Evolutionary conservation across 2,329 filamentous ascomycete species (phyloP).

Genomic region (Zasmidium cellare): DNA sequence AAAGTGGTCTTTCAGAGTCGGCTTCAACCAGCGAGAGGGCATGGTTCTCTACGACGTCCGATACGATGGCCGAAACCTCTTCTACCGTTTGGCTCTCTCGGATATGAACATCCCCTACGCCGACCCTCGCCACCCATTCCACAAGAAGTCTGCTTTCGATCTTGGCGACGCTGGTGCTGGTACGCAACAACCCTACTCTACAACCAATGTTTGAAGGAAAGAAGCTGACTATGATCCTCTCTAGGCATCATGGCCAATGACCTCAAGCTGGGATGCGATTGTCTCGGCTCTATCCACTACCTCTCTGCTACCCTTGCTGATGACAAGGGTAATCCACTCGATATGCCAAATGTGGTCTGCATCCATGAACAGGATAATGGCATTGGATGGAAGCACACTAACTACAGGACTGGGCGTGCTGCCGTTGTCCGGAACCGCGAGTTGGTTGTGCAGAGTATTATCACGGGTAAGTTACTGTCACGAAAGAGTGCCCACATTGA

Average conservation of each 20-base stretch:
- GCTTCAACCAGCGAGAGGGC: slow-evolving; percentile 65
- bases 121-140: slow-evolving; percentile 66
- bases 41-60: slow-evolving; percentile 67
- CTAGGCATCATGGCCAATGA: slow-evolving; percentile 66
- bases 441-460: slow-evolving; percentile 68
- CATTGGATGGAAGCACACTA: slow-evolving; percentile 71
- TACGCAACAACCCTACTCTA: neutral
- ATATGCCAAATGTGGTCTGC: slow-evolving; percentile 67
- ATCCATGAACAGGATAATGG: slow-evolving; percentile 71
- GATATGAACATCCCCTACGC: slow-evolving; percentile 67
- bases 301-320: slow-evolving; percentile 60
- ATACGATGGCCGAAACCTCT: slow-evolving; percentile 55
- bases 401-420: slow-evolving; percentile 65
- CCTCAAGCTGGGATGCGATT: slow-evolving; percentile 69
- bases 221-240: neutral
- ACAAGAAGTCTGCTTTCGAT: slow-evolving; percentile 71
- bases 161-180: slow-evolving; percentile 63
- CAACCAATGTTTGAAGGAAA: too few relatives aligned
- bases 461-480: slow-evolving; percentile 42
- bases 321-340: slow-evolving; percentile 53
- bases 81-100: slow-evolving; percentile 65
- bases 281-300: slow-evolving; percentile 69
- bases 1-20: slow-evolving; percentile 63
- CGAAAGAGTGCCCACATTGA: neutral
- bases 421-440: slow-evolving; percentile 65